These are phyloP conservation scores for Phytomonas serpens DNA, from an alignment of 208 protist genomes.

Conservation along the genomic window DNA sequence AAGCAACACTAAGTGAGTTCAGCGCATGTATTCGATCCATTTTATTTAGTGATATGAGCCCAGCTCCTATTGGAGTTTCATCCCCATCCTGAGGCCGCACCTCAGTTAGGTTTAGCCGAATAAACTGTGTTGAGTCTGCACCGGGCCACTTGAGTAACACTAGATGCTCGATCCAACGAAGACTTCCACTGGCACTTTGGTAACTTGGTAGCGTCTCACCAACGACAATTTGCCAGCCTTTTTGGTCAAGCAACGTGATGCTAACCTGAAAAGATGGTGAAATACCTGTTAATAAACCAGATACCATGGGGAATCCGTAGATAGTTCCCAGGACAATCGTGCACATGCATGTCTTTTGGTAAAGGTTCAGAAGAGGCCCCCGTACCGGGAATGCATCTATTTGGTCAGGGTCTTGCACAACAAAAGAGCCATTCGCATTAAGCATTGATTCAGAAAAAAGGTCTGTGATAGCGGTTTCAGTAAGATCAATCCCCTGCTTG, in stretches of 20 bases:
- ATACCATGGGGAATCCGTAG: conserved; percentile 82
- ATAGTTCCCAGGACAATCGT: conserved; percentile 72
- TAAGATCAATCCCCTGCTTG: conserved; percentile 13
- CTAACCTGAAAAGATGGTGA: conserved; percentile 82
- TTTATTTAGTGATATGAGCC: conserved; percentile 65
- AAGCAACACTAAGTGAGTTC: conserved; percentile 66
- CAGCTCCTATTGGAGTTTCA: conserved; percentile 78
- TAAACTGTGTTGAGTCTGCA: conserved; percentile 66
- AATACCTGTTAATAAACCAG: conserved; percentile 56
- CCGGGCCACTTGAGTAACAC: conserved; percentile 83
- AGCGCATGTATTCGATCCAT: conserved; percentile 52
- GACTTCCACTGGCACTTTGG: conserved; percentile 76
- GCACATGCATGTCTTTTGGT: conserved; percentile 77
- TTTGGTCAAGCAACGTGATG: conserved; percentile 75
- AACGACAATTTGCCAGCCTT: conserved; percentile 71
- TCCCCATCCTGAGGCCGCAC: conserved; percentile 74
- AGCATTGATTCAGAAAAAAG: conserved; percentile 26
- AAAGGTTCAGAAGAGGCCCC: conserved; percentile 64
- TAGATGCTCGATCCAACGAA: conserved; percentile 77
- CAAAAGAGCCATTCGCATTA: conserved; percentile 52
- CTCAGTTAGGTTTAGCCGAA: conserved; percentile 84
- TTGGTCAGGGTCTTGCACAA: conserved; percentile 27
- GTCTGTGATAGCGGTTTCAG: conserved; percentile 10
- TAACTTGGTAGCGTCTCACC: conserved; percentile 80
- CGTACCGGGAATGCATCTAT: conserved; percentile 25